Percentiles rank a stretch among this genome's conserved stretches.
These are phyloP conservation scores for Tolypocladium paradoxum DNA, from an alignment of 2,329 filamentous ascomycete genomes.

Conservation along the genomic window DNA sequence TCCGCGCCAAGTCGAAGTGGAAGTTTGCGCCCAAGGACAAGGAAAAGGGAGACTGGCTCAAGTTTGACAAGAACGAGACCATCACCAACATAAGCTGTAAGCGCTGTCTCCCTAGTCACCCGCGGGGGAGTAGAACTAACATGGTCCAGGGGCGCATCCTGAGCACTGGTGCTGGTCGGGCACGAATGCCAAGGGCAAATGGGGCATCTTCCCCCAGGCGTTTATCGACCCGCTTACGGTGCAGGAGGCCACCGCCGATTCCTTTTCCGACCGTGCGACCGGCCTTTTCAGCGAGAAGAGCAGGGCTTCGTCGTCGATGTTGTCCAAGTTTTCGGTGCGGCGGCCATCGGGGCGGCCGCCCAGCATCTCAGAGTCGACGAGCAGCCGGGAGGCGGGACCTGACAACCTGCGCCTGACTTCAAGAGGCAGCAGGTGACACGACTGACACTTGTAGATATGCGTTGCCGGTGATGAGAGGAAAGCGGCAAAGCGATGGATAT, in stretches of 20 bases:
- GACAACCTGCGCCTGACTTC: not conserved
- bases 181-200: slow-evolving; percentile 39
- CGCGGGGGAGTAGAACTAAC: slow-evolving; percentile 1
- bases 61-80: slow-evolving; percentile 54
- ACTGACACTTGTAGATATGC: not conserved
- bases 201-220: slow-evolving; percentile 40
- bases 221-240: slow-evolving; percentile 36
- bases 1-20: slow-evolving; percentile 41
- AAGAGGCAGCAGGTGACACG: not conserved
- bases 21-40: slow-evolving; percentile 38
- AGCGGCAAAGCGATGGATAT: not conserved
- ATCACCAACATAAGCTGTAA: slow-evolving; percentile 53
- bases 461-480: not conserved
- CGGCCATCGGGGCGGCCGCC: slow-evolving; percentile 17
- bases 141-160: slow-evolving; percentile 26
- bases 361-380: slow-evolving; percentile 22
- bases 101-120: slow-evolving; percentile 11
- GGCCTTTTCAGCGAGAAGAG: slow-evolving; percentile 23
- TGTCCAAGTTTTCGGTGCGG: slow-evolving; percentile 24
- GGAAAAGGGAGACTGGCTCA: slow-evolving; percentile 39
- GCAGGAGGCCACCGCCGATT: slow-evolving; percentile 20
- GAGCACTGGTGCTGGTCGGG: slow-evolving; percentile 49
- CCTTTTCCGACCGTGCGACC: slow-evolving; percentile 16
- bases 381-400: slow-evolving; percentile 17
- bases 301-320: slow-evolving; percentile 18